Conservation (phyloP, 345 rosid species). For the Euphorbia peplus region DNA sequence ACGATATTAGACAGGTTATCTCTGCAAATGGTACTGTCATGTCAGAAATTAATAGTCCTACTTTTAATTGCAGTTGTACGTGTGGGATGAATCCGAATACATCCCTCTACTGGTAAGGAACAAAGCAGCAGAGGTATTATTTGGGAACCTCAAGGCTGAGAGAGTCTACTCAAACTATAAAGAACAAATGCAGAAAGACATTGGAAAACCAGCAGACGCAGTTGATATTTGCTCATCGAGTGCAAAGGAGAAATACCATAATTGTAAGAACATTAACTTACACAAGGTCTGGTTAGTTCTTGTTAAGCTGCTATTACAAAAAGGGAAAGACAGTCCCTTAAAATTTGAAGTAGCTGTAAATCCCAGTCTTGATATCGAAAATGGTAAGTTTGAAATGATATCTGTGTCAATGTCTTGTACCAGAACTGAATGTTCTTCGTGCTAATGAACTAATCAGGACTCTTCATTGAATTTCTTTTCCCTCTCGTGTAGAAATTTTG, state of each 20-base stretch:
- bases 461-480: background rate
- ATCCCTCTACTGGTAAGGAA: constrained; percentile 49
- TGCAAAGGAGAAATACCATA: too few relatives aligned
- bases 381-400: constrained; percentile 39
- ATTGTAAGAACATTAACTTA: constrained; percentile 19
- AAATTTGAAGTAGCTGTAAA: constrained; percentile 39
- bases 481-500: too few relatives aligned
- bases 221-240: too few relatives aligned
- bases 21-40: too few relatives aligned
- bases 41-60: too few relatives aligned
- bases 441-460: background rate
- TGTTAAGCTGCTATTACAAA: constrained; percentile 32
- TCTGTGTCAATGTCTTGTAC: constrained; percentile 37
- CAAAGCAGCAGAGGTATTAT: constrained; percentile 55
- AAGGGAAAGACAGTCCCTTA: constrained; percentile 42
- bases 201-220: too few relatives aligned
- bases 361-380: constrained; percentile 30
- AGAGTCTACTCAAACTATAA: constrained; percentile 25
- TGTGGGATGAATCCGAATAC: constrained; percentile 54
- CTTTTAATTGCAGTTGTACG: constrained; percentile 39
- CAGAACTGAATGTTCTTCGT: background rate
- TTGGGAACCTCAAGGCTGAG: constrained; percentile 52
- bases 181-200: constrained; percentile 6
- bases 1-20: too few relatives aligned
- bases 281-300: constrained; percentile 41